Conservation (phyloP, 202 grass and related monocot genomes). For the Bolboschoenoplectus hybrid region DNA sequence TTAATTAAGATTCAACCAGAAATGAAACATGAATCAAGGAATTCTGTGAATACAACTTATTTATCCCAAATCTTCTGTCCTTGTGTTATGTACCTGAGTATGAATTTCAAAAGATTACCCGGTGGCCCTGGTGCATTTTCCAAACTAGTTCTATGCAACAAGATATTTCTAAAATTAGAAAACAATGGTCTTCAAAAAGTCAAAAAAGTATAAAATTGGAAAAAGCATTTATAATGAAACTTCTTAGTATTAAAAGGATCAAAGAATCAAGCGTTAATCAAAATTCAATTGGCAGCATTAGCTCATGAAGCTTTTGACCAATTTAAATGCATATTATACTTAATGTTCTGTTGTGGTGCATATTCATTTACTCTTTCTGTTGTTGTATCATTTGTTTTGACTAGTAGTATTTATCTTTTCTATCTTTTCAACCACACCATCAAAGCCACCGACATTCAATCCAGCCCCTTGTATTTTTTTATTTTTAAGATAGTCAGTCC, state of each 20-base stretch:
- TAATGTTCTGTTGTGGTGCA: background rate
- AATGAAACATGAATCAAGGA: background rate
- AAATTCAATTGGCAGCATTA: constrained; percentile 6
- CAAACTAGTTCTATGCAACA: background rate
- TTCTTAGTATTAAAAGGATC: background rate
- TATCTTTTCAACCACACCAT: background rate
- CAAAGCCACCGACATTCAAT: background rate
- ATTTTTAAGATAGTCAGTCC: background rate
- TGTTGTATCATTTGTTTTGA: background rate
- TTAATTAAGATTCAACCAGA: background rate
- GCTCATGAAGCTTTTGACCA: background rate
- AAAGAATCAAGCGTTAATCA: background rate
- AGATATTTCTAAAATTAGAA: background rate
- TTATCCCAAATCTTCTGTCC: background rate
- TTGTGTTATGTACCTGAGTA: background rate
- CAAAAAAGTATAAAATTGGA: background rate
- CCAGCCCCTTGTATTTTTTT: background rate
- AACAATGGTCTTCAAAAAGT: background rate
- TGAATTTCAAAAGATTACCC: background rate
- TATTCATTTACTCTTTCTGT: background rate
- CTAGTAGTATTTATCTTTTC: background rate
- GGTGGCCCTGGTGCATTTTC: background rate
- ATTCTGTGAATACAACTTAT: background rate
- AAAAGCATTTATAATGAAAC: background rate
- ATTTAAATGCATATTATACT: background rate